Conservation (phyloP, 768 basidiomycete species). For the Cystofilobasidium ferigula region DNA sequence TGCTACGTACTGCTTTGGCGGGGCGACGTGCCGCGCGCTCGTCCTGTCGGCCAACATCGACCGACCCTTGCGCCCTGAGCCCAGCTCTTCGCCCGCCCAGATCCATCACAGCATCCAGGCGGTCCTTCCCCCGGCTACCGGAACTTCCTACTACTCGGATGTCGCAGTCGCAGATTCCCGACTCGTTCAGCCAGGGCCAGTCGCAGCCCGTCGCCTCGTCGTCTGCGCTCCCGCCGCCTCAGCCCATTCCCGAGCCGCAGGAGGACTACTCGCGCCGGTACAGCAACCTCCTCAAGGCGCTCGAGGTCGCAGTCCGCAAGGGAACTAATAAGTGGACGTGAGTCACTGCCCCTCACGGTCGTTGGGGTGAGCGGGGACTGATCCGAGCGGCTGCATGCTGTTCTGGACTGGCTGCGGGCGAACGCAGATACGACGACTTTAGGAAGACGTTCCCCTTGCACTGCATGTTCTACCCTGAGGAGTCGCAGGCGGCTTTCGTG, state of each 20-base stretch:
- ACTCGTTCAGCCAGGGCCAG: slow-evolving; percentile 1
- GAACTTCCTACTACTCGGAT: neutral
- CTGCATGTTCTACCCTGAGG: neutral
- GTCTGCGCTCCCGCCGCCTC: slow-evolving; percentile 7
- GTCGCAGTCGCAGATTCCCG: neutral
- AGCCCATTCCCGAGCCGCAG: slow-evolving; percentile 15
- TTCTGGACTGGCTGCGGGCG: neutral
- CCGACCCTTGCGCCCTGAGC: neutral
- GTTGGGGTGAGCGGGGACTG: neutral
- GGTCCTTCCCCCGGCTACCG: too few relatives aligned
- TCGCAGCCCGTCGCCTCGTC: neutral
- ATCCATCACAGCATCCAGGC: too few relatives aligned
- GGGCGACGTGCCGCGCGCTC: too few relatives aligned
- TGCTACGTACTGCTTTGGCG: too few relatives aligned
- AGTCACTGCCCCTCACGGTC: neutral
- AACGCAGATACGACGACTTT: slow-evolving; percentile 24
- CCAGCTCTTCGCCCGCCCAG: too few relatives aligned
- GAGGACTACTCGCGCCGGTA: slow-evolving; percentile 18
- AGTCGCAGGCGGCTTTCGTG: slow-evolving; percentile 9
- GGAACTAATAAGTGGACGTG: slow-evolving; percentile 25
- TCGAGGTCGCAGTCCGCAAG: slow-evolving; percentile 16
- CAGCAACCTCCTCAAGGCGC: slow-evolving; percentile 11
- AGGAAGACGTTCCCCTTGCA: slow-evolving; percentile 2
- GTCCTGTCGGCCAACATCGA: neutral
- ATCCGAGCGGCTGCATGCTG: neutral